Evolutionary conservation across 495 filamentous ascomycete species (phyloP), one percentile per base, ranked within the genome.

Genomic region (Penicillium arizonense): DNA sequence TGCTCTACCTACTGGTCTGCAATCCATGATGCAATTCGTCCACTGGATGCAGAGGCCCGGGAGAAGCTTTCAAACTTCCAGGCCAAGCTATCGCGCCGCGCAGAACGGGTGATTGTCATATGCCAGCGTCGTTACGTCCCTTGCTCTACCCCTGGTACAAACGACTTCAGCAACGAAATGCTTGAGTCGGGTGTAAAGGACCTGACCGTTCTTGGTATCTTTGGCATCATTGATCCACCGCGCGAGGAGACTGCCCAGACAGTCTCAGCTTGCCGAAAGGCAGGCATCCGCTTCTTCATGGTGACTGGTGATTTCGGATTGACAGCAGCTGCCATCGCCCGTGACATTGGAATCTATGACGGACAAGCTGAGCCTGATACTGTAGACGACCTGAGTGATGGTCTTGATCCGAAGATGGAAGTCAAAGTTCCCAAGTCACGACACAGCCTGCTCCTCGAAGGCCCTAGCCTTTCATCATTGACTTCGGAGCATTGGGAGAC

Each of bases 271-370:
- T 87, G 85, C 55, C 80, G 85, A 36, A 59, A 69, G 26, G 82
- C 85, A 36, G 85, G 85, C n/a, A 84, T 86, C 33, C 73, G 76
- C 1, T 77, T 82, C 49, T 76, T 77, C 59, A 82, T 82, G 79
- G 77, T 82, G 9, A 90, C 87, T 21, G 87, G 88, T 30, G 87
- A 91, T 61, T 87, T 85, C 56, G 82, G 82, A 10, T 73, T 87
- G 18, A 90, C 87, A 2, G 87, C 86, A 0, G 75, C 81, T 53
- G 83, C 86, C 3, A 89, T 90, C 52, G 86, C 86, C 5, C 65
- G 71, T 3, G 79, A 87, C 18, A 84, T 83, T 55, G 84, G 84
- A 11, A 90, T 89, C 62, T 77, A 85, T 55, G 83, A 77, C 14
- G 70, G 71, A 0, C 32, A 48, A 0, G 60, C 47, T 0, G 69